phyloP scores from a whole-genome alignment of 78 protist species.

The Emiliania huxleyi region DNA sequence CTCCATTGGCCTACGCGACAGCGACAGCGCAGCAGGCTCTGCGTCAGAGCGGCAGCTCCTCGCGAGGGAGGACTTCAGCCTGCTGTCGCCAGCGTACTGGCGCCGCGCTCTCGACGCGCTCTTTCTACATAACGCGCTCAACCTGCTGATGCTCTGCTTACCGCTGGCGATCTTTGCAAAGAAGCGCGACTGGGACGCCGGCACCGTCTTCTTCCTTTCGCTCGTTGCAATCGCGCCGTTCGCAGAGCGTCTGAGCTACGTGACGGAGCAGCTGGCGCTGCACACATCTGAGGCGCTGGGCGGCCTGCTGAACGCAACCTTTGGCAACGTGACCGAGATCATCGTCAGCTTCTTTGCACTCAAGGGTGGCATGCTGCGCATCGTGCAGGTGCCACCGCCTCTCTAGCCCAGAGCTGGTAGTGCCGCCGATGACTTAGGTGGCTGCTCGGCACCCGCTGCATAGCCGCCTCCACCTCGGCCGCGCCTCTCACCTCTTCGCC shows the following conservation, averaged over 20 bases:
- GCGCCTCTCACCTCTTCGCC: no score
- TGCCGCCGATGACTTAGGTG: no score
- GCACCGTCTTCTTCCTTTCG: background rate
- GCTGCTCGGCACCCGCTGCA: no score
- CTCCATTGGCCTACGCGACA: no score
- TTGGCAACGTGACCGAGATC: conserved; percentile 66
- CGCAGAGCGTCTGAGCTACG: conserved; percentile 47
- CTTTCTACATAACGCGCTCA: background rate
- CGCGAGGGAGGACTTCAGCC: no score
- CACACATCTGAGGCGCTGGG: conserved; percentile 47
- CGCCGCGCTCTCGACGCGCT: background rate
- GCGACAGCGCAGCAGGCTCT: no score
- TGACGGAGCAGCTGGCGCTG: conserved; percentile 53
- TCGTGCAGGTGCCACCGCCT: conserved; percentile 60
- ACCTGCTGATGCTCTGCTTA: background rate
- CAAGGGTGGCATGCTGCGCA: background rate
- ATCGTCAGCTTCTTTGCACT: conserved; percentile 52
- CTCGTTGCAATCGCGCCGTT: conserved; percentile 28
- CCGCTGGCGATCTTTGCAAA: background rate
- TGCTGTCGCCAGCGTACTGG: background rate
- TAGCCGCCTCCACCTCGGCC: no score
- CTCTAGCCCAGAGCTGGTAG: no score
- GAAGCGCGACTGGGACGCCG: background rate
- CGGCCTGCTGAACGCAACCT: conserved; percentile 65
- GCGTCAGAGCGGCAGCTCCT: no score